A percentile compares a stretch with the other conserved stretches of the same genome.
These are phyloP conservation scores for Terana coerulea DNA, from an alignment of 768 basidiomycete species.

Conservation along the genomic window DNA sequence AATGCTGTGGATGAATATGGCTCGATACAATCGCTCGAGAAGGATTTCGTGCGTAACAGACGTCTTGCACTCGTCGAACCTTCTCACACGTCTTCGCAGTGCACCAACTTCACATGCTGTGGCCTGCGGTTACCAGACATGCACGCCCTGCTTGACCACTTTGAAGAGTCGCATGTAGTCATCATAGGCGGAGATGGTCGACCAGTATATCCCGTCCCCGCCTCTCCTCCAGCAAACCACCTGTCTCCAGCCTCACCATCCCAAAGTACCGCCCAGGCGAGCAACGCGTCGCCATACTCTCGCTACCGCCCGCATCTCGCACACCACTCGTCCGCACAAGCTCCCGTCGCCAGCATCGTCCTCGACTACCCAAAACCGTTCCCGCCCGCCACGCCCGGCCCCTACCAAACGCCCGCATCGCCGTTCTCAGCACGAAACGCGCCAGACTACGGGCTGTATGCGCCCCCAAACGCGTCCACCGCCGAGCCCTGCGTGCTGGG, in stretches of 20 bases:
- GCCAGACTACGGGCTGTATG: neutral
- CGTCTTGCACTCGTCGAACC: neutral
- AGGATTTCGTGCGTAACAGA: constrained; percentile 10
- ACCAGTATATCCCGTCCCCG: constrained; percentile 28
- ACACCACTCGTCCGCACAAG: constrained; percentile 9
- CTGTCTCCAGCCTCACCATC: constrained; percentile 9
- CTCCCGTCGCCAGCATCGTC: constrained; percentile 6
- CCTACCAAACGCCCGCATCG: neutral
- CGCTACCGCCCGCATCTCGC: constrained; percentile 11
- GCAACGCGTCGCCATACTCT: neutral
- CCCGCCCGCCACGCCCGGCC: neutral
- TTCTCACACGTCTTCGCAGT: constrained; percentile 23
- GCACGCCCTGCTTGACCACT: constrained; percentile 49
- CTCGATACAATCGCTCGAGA: constrained; percentile 10
- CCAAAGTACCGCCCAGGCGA: constrained; percentile 2
- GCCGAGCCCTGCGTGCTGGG: neutral
- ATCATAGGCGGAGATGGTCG: constrained; percentile 28
- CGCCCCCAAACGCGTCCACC: neutral
- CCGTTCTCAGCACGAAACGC: neutral
- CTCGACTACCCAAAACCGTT: constrained; percentile 6
- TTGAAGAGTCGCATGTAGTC: constrained; percentile 40
- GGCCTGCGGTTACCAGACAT: constrained; percentile 41
- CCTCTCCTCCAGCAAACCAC: constrained; percentile 11
- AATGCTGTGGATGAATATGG: neutral
- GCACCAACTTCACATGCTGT: constrained; percentile 47